A percentile compares a stretch with the other conserved stretches of the same genome.
phyloP scores from a whole-genome alignment of 345 rosid species.

The Aurinia saxatilis region DNA sequence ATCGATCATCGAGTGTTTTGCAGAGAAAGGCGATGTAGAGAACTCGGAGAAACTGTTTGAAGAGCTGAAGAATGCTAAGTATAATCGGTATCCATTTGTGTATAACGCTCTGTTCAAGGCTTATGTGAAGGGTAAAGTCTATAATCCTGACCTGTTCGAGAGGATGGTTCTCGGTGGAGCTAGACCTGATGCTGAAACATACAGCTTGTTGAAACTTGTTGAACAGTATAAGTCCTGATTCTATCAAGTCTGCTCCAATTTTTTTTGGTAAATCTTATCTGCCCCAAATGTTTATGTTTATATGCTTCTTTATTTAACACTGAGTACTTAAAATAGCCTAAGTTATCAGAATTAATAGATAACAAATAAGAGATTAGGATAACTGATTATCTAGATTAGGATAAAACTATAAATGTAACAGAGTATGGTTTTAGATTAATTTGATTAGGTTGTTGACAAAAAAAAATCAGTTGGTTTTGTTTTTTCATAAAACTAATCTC shows the following conservation, averaged over 20 bases:
- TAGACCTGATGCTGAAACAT: constrained; percentile 89
- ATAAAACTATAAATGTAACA: too few species aligned
- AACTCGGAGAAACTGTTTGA: constrained; percentile 70
- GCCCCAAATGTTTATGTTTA: background rate
- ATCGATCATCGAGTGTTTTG: constrained; percentile 58
- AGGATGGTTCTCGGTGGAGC: constrained; percentile 94
- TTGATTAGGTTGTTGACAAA: too few species aligned
- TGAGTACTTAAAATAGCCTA: background rate
- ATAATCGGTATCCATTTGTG: constrained; percentile 66
- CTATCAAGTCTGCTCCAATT: background rate
- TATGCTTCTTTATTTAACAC: background rate
- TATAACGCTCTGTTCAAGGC: constrained; percentile 72
- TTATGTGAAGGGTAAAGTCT: constrained; percentile 65
- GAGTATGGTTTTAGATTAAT: too few species aligned
- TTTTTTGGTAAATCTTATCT: background rate
- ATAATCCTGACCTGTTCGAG: constrained; percentile 64
- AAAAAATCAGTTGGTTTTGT: too few species aligned
- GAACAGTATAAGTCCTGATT: constrained; percentile 44
- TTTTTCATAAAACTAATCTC: too few species aligned
- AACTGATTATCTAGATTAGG: background rate
- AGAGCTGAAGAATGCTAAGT: constrained; percentile 61
- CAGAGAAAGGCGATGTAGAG: constrained; percentile 64
- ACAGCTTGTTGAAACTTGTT: constrained; percentile 67
- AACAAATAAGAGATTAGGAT: background rate
- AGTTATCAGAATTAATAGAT: background rate